Evolutionary conservation across 2,329 filamentous ascomycete genomes (phyloP), one percentile per base, ranked within the genome.

Genomic region (Talaromyces sp.): DNA sequence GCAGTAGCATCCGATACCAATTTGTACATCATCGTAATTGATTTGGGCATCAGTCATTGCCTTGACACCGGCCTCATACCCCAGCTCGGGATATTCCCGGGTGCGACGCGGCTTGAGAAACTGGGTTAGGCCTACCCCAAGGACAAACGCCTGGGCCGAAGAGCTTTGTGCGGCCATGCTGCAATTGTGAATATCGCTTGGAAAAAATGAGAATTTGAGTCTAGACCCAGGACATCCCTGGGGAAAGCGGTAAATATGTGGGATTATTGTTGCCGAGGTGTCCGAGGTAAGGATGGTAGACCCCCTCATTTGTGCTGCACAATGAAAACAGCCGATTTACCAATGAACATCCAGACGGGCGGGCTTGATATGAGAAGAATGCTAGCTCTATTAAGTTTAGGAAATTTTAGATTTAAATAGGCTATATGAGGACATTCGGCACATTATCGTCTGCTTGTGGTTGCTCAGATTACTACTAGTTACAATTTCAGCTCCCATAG

Each of bases 71-170:
- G 91, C 91, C 75, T 96, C 92, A 73, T 92, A 96, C 47, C 92
- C 92, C 24, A 96, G 85, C 71, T 96, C 92, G 3, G 58, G 58
- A 20, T 61, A 97, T 78, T 96, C 91, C 60, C 95, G 89, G 71
- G 92, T 93, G 70, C 91, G 90, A 50, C 92, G 86, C 39, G 92
- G 92, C 80, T 96, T 97, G 83, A 97, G 92, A 83, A 97, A 97
- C 77, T 96, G 95, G 77, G 93, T 97, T 89, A 97, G 92, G 77
- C 93, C 93, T 64, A 97, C 93, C 77, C 93, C 93, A 56, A 97
- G 86, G 69, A 97, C 90, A 81, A 97, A 97, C 79, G 81, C 80
- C 32, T 55, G 47, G 11, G 13, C 37, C 13, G n/a, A 35, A 9
- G 17, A 8, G 13, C n/a, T 13, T 4, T 30, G 19, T 14, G 43